phyloP scores from a whole-genome alignment of 1,139 yeast species.

The Taphrina communis region DNA sequence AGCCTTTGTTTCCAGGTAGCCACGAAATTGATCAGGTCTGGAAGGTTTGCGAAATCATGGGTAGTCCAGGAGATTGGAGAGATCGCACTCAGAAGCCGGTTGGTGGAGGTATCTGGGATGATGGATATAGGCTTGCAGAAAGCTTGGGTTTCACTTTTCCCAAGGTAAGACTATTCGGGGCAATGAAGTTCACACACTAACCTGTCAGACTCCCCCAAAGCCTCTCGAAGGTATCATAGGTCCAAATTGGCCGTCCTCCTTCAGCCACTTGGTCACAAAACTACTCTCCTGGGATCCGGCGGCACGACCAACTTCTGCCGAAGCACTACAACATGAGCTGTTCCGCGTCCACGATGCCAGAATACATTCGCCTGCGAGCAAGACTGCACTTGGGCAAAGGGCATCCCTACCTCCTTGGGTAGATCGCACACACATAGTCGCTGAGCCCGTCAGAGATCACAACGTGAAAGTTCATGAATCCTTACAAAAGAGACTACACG shows the following conservation, averaged over 20 bases:
- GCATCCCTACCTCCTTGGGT: conserved; percentile 8
- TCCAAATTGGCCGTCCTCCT: conserved; percentile 35
- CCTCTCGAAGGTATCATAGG: conserved; percentile 31
- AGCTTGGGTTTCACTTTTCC: conserved; percentile 75
- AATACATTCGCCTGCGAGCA: not conserved
- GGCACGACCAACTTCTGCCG: conserved; percentile 20
- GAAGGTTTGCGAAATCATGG: conserved; percentile 69
- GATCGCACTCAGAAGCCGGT: conserved; percentile 63
- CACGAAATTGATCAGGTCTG: conserved; percentile 78
- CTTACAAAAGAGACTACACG: not conserved
- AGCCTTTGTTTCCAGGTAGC: conserved; percentile 83
- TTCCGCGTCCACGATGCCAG: conserved; percentile 8
- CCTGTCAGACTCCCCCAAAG: conserved; percentile 27
- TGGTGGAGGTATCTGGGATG: conserved; percentile 75
- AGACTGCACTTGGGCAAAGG: not conserved
- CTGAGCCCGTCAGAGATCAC: not conserved
- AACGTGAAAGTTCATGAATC: conserved; percentile 2
- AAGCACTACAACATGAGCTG: conserved; percentile 28
- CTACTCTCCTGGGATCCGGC: conserved; percentile 34
- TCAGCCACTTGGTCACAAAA: conserved; percentile 10
- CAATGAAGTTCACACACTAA: not conserved
- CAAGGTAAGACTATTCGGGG: conserved; percentile 53
- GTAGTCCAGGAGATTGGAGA: conserved; percentile 61
- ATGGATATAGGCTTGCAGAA: conserved; percentile 70
- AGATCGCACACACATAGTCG: conserved; percentile 3